These are phyloP conservation scores for Tribonema minus DNA, from an alignment of 108 stramenopile genomes.

Conservation along the genomic window DNA sequence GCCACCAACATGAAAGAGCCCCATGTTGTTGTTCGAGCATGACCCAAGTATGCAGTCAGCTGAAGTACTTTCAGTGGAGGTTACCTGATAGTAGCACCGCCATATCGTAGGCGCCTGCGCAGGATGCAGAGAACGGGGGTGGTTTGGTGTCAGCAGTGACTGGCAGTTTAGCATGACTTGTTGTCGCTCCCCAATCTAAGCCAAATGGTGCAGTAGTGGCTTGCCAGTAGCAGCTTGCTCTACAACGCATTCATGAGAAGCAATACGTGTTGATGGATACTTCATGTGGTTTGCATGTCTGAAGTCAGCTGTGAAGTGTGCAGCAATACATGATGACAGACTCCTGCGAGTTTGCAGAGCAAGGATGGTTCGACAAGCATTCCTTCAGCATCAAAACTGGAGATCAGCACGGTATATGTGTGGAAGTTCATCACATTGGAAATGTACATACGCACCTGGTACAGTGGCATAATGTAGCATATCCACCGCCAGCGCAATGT, in stretches of 20 bases:
- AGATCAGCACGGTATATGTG: background rate
- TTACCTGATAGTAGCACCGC: background rate
- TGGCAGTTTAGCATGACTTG: no score
- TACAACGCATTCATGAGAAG: no score
- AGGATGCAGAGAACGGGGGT: background rate
- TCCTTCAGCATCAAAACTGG: background rate
- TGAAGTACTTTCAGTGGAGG: no score
- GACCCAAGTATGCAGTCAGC: no score
- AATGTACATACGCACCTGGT: slow-evolving; percentile 29
- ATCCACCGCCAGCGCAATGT: slow-evolving; percentile 42
- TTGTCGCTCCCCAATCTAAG: no score
- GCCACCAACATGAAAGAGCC: background rate
- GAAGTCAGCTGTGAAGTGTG: no score
- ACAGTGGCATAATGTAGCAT: slow-evolving; percentile 45
- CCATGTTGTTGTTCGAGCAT: background rate
- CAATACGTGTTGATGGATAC: no score
- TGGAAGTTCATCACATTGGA: background rate
- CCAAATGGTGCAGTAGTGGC: no score
- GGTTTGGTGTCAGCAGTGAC: no score
- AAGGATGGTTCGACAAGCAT: background rate
- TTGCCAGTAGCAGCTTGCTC: no score
- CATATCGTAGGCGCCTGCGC: background rate
- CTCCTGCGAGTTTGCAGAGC: background rate
- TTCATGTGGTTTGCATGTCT: no score
- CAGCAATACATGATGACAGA: background rate